Conservation (phyloP, 1,284 basidiomycete species). For the Tetrapyrgos nigripes region DNA sequence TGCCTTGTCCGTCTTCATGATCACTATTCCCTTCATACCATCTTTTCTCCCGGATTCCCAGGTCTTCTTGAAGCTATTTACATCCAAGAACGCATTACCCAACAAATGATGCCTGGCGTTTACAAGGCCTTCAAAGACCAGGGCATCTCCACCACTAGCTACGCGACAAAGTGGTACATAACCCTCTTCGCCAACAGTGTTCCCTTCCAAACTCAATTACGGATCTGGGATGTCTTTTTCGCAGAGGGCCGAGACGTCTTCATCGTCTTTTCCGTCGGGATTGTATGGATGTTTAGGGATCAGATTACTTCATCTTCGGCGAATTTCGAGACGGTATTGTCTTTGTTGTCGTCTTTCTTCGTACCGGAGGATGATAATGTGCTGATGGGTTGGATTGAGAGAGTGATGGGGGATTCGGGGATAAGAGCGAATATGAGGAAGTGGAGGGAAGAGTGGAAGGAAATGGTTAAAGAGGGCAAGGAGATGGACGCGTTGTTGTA, state of each 20-base stretch:
- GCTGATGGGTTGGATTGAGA: conserved; percentile 82
- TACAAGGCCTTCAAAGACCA: conserved; percentile 85
- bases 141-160: conserved; percentile 91
- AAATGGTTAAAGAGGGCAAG: conserved; percentile 68
- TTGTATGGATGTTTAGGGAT: conserved; percentile 91
- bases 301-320: conserved; percentile 77
- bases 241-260: conserved; percentile 92
- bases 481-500: conserved; percentile 70
- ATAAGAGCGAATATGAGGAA: conserved; percentile 69
- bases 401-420: conserved; percentile 73
- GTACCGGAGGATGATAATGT: conserved; percentile 88
- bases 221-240: conserved; percentile 94
- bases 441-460: conserved; percentile 80
- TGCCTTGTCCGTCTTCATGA: conserved; percentile 87
- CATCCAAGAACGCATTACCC: conserved; percentile 88
- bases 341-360: conserved; percentile 90
- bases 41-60: conserved; percentile 96
- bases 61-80: conserved; percentile 95
- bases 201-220: conserved; percentile 94
- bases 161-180: conserved; percentile 99
- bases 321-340: conserved; percentile 92
- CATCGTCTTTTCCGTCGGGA: conserved; percentile 82
- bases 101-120: conserved; percentile 89
- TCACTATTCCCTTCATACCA: conserved; percentile 86
- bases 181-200: conserved; percentile 95